Evolutionary conservation across 768 basidiomycete species (phyloP), one percentile per base, ranked within the genome.

Genomic region (Russula sp.): DNA sequence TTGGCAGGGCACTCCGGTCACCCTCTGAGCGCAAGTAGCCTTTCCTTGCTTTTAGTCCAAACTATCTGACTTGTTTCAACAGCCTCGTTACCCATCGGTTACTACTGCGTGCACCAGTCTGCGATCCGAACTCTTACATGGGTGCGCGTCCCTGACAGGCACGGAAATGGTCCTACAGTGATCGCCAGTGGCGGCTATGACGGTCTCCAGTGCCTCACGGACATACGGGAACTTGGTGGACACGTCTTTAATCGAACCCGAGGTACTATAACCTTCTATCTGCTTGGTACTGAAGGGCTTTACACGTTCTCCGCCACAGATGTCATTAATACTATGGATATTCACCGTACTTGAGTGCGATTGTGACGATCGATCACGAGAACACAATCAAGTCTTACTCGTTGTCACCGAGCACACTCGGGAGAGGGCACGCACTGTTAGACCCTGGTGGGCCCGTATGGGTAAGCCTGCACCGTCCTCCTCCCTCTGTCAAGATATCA

Each of bases 121-220:
- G 87, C 91, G 3, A 84, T 96, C 58, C 87, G 90, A 18, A 80
- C 86, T 1, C 72, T 97, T 8, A 75, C 83, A 0, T 95, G 91
- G 89, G 79, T 92, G 53, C 84, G 83, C 20, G 80, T 83, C 0
- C 92, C 92, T 2, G 81, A 84, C 0, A 76, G 76, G 36, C 77
- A 76, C 28, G 75, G 80, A 4, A 75, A 77, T 0, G 89, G 87
- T 3, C 91, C 93, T 0, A 87, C 84, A 0, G 79, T 91, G 28
- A 81, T 95, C 59, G 83, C 84, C 7, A 89, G 86, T 67, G 88
- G 86, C 0, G 90, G 91, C 0, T 90, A 90, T 66, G 92, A 96
- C 67, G 94, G 93, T 2, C 78, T 85, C 62, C 83, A 87, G 51
- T 84, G 84, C 66, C 72, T 93, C 71, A 87, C 85, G 0, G 94